Base-by-base conservation (phyloP, 1,284 basidiomycete species). In the Cryptococcus floricola region DNA sequence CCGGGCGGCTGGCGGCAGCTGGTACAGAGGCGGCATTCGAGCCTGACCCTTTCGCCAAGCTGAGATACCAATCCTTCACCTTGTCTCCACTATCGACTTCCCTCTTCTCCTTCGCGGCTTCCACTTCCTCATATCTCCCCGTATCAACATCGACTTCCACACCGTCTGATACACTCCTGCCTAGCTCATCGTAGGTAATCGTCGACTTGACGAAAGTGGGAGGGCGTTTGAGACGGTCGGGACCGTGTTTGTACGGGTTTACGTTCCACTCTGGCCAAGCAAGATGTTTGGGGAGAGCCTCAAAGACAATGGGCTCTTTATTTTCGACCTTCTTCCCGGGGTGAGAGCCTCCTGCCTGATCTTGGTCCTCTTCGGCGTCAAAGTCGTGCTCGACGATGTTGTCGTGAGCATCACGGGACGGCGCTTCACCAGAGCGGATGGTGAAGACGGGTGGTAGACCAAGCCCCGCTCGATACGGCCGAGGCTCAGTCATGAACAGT, bases 191-290 rank as follows among this genome's bases (percentile, higher is more conserved):
- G 50, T 73, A 73, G 10, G 39, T 39, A 19, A 27, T 42, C 42
- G 60, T 38, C 10, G 61, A 53, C 4, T 55, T 57, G 4, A 76
- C 67, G 48, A 76, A 76, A 12, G 61, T 58, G 2, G 73, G 74
- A 25, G 71, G 70, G 10, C 51, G 39, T 12, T 23, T 64, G 3
- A 59, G 13, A 25, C 54, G 52, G n/a, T 63, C 54, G 0, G 64
- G 68, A 6, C 71, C 72, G 52, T 76, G 70, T 16, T 54, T 59
- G 5, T 67, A 51, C 3, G 69, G 67, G 48, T 73, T 70, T 19
- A 66, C 68, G 53, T 70, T 58, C 74, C 74, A 76, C 46, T 72
- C 72, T 54, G 61, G 64, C 69, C 68, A 72, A 48, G 44, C 58
- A 43, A 54, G 6, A 51, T 49, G 42, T 60, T 52, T 47, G 10